Evolutionary conservation across 108 stramenopile species (phyloP).

Genomic region (Mayamaea pseudoterrestris): DNA sequence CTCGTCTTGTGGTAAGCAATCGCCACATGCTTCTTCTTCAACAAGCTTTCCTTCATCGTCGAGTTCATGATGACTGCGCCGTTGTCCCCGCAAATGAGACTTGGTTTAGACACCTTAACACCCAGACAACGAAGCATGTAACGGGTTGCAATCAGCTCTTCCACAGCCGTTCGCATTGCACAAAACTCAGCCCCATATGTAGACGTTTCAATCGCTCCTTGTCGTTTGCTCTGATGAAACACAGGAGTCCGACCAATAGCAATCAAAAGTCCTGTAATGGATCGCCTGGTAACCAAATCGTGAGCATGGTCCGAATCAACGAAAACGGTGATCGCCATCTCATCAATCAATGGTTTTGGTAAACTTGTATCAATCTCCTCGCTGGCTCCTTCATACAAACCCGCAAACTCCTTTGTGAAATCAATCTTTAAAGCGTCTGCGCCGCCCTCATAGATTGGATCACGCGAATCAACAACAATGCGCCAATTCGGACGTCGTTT

Average conservation of each 20-base stretch:
- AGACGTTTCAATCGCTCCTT: constrained; percentile 25
- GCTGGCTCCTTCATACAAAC: not conserved
- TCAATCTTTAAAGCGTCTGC: not conserved
- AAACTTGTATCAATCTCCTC: constrained; percentile 1
- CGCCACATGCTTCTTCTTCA: constrained; percentile 10
- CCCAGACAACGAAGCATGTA: constrained; percentile 21
- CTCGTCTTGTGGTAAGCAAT: constrained; percentile 10
- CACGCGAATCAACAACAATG: constrained; percentile 1
- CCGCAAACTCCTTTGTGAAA: not conserved
- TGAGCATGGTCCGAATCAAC: constrained; percentile 13
- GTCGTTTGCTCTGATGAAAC: constrained; percentile 16
- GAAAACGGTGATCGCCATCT: constrained; percentile 1
- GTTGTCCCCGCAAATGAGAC: constrained; percentile 29
- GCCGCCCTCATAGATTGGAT: not conserved
- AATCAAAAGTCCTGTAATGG: constrained; percentile 9
- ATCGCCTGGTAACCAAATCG: constrained; percentile 5
- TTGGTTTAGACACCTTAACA: constrained; percentile 10
- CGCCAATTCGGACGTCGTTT: constrained; percentile 4
- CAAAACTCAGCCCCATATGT: constrained; percentile 23
- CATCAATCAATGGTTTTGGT: not conserved
- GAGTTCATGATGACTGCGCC: constrained; percentile 16
- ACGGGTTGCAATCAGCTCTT: constrained; percentile 11
- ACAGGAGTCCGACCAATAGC: constrained; percentile 11
- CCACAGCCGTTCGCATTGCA: constrained; percentile 15
- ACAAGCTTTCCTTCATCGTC: not conserved